Base-by-base conservation (phyloP, 2,329 filamentous ascomycete species). In the Colletotrichum sojae region DNA sequence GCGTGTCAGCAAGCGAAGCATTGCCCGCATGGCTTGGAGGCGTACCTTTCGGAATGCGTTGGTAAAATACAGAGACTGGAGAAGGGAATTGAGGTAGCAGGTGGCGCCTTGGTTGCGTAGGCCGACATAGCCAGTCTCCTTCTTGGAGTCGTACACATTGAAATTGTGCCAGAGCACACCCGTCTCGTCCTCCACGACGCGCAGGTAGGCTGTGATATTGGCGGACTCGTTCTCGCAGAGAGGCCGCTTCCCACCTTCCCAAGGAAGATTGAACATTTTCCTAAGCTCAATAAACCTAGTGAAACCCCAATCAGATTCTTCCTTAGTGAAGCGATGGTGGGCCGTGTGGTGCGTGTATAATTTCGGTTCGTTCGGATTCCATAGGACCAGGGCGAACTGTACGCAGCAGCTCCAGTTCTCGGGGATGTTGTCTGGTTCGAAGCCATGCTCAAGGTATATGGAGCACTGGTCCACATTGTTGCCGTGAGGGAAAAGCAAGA, bases 241-340 rank as follows among this genome's bases (percentile, higher is more conserved):
- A 9, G 92, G 94, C 66, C 92, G 88, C 45, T 81, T 83, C 22
- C 84, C 83, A 22, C 90, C 89, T 66, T 96, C 92, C 88, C 92
- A 97, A 2, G 89, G 87, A 40, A 90, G 84, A 70, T 91, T 91
- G 77, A 98, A 97, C 79, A 98, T 91, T 76, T 90, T 92, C 62
- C 94, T 88, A 57, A 97, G 87, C 79, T 98, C 96, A 13, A 94
- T 90, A 77, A 98, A 99, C 64, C 95, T 87, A n/a, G 96, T 99
- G 79, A 99, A 99, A 1, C 96, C 96, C 96, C 96, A 99, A 76
- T 99, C 96, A 25, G 94, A 94, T 80, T 99, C 96, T 51, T 98
- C 96, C 72, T 93, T 93, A 4, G 94, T 98, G 80, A 98, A 99
- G 68, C 96, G 92, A 78, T 99, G 96, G 74, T 95, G 94, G n/a